phyloP scores from a whole-genome alignment of 2,329 filamentous ascomycete species.

The Camptophora hylomeconis region DNA sequence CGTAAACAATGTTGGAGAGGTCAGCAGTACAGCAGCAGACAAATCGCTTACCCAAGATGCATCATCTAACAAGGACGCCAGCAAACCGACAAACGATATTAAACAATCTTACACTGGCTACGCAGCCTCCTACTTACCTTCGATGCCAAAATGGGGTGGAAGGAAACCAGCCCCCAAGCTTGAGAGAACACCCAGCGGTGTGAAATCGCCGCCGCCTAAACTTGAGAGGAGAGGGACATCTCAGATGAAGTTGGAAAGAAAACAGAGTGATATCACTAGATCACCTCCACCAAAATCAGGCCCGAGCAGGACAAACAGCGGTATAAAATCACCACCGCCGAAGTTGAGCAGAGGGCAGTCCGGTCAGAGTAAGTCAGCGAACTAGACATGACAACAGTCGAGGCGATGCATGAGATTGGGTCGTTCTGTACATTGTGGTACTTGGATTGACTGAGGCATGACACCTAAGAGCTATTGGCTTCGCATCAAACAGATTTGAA shows the following conservation, averaged over 20 bases:
- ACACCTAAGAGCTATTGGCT: too few species aligned
- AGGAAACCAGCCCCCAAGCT: slow-evolving; percentile 3
- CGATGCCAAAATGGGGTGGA: slow-evolving; percentile 7
- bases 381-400: background rate
- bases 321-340: slow-evolving; percentile 6
- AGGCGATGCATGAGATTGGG: background rate
- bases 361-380: slow-evolving; percentile 4
- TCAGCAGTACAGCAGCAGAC: slow-evolving; percentile 5
- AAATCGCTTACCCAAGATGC: slow-evolving; percentile 2
- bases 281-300: slow-evolving; percentile 4
- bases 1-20: slow-evolving; percentile 8
- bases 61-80: background rate
- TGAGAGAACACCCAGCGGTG: background rate
- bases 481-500: too few species aligned
- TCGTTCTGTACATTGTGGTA: too few species aligned
- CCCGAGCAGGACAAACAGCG: slow-evolving; percentile 1
- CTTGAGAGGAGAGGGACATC: slow-evolving; percentile 2
- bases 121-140: slow-evolving; percentile 13
- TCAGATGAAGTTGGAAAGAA: slow-evolving; percentile 6
- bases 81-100: slow-evolving; percentile 4
- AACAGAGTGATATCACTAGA: background rate
- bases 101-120: slow-evolving; percentile 14
- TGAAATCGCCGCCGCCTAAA: slow-evolving; percentile 3
- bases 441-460: too few species aligned
- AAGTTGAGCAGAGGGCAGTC: too few species aligned